Percentiles rank a stretch among this genome's conserved stretches.
These are phyloP conservation scores for Penicillium sp. DNA, from an alignment of 2,329 filamentous ascomycete genomes.

Conservation along the genomic window DNA sequence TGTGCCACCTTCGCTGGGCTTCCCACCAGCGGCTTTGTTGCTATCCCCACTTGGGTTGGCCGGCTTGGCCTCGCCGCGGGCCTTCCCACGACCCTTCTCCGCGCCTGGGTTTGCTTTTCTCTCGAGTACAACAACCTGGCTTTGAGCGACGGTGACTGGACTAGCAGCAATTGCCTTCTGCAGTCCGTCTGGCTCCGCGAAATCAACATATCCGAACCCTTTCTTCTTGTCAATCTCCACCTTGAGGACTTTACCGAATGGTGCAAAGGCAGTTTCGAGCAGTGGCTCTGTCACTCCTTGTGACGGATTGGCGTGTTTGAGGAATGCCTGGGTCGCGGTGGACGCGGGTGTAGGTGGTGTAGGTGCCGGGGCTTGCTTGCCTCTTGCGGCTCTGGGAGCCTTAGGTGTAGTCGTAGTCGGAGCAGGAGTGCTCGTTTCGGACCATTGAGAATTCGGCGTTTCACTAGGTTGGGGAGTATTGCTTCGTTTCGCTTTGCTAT, in stretches of 20 bases:
- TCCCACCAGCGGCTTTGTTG: slow-evolving; percentile 16
- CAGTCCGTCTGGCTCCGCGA: slow-evolving; percentile 72
- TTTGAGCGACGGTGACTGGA: slow-evolving; percentile 80
- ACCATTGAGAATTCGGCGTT: slow-evolving; percentile 24
- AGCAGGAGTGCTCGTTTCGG: slow-evolving; percentile 23
- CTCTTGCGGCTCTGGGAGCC: slow-evolving; percentile 33
- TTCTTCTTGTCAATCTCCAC: slow-evolving; percentile 96
- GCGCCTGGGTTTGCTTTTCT: slow-evolving; percentile 41
- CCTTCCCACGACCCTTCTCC: slow-evolving; percentile 40
- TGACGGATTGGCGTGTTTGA: slow-evolving; percentile 84
- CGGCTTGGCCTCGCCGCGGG: slow-evolving; percentile 30
- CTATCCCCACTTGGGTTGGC: slow-evolving; percentile 14
- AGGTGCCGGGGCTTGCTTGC: slow-evolving; percentile 28
- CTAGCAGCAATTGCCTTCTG: slow-evolving; percentile 81
- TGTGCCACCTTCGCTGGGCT: slow-evolving; percentile 23
- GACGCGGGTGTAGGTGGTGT: slow-evolving; percentile 26
- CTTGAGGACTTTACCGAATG: slow-evolving; percentile 74
- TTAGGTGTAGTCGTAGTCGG: slow-evolving; percentile 26
- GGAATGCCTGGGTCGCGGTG: slow-evolving; percentile 61
- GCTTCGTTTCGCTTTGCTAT: slow-evolving; percentile 23
- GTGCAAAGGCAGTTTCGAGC: slow-evolving; percentile 73
- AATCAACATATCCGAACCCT: slow-evolving; percentile 92
- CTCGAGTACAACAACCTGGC: slow-evolving; percentile 84
- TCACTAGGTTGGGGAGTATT: slow-evolving; percentile 31
- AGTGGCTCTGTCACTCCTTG: slow-evolving; percentile 87